phyloP scores from a whole-genome alignment of 306 rosid genomes.

The Glycine soja region DNA sequence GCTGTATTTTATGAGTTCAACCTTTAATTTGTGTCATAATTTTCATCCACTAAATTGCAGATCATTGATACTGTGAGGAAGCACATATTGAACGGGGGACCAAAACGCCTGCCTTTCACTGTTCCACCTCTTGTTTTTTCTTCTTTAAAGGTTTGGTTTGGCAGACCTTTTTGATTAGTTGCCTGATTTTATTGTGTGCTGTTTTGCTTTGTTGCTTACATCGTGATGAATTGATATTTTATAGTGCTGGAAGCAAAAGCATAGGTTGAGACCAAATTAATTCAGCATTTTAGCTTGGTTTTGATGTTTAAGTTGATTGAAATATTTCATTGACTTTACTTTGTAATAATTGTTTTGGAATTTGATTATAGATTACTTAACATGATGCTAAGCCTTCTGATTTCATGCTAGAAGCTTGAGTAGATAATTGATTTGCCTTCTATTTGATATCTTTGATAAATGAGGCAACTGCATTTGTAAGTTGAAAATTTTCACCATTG shows the following conservation, averaged over 20 bases:
- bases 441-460: constrained; percentile 26
- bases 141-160: constrained; percentile 93
- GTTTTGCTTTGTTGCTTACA: constrained; percentile 41
- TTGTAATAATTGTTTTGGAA: constrained; percentile 26
- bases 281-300: constrained; percentile 26
- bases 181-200: constrained; percentile 27
- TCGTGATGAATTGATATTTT: constrained; percentile 21
- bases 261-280: constrained; percentile 28
- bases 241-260: constrained; percentile 31
- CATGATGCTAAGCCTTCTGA: constrained; percentile 16
- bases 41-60: constrained; percentile 64
- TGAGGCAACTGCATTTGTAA: constrained; percentile 25
- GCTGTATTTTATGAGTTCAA: constrained; percentile 30
- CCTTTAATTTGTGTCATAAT: constrained; percentile 42
- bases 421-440: constrained; percentile 24
- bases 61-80: constrained; percentile 83
- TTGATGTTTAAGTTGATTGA: constrained; percentile 28
- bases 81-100: constrained; percentile 88
- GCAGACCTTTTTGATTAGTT: constrained; percentile 41
- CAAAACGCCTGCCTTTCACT: constrained; percentile 90
- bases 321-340: constrained; percentile 25
- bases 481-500: constrained; percentile 33
- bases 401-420: constrained; percentile 26
- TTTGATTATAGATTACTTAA: constrained; percentile 15
- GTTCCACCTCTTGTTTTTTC: constrained; percentile 90